These are phyloP conservation scores for Leptographium radiaticola DNA, from an alignment of 2,329 filamentous ascomycete genomes.

Conservation along the genomic window DNA sequence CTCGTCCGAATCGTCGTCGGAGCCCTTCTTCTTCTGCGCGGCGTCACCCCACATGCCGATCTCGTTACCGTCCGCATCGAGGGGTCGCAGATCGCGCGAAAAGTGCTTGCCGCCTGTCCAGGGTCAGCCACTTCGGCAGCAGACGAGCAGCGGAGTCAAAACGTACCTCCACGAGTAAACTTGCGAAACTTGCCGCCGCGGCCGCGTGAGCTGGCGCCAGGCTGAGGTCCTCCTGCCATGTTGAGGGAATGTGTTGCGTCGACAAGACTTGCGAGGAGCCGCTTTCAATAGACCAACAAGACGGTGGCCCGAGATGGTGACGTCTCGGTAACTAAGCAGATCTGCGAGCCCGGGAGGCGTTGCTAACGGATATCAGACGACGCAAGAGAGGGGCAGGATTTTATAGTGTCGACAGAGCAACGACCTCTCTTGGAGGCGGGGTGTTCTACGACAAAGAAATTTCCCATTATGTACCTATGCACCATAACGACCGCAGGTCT, in stretches of 20 bases:
- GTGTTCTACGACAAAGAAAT: background rate
- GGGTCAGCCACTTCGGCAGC: background rate
- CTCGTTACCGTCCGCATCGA: constrained; percentile 81
- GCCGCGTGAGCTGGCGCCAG: constrained; percentile 48
- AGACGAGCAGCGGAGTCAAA: background rate
- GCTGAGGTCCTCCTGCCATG: constrained; percentile 23
- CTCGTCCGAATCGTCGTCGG: constrained; percentile 28
- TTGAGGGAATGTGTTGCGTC: background rate
- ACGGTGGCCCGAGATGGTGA: background rate
- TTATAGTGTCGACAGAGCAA: background rate
- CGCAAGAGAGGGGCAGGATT: background rate
- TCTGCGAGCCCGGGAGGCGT: background rate
- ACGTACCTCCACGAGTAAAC: constrained; percentile 75
- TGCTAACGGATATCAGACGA: background rate
- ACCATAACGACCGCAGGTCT: background rate
- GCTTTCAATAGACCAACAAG: background rate
- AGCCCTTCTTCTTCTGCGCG: constrained; percentile 20
- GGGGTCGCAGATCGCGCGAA: constrained; percentile 76
- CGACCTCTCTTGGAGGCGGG: background rate
- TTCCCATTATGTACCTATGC: background rate
- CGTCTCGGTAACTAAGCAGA: background rate
- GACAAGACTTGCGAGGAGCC: no score
- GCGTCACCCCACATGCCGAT: constrained; percentile 75
- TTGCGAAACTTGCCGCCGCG: constrained; percentile 92
- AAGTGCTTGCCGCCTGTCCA: constrained; percentile 79